Percentiles rank a stretch among this genome's conserved stretches.
These are phyloP conservation scores for Monascus ruber DNA, from an alignment of 2,329 filamentous ascomycete genomes.

Conservation along the genomic window DNA sequence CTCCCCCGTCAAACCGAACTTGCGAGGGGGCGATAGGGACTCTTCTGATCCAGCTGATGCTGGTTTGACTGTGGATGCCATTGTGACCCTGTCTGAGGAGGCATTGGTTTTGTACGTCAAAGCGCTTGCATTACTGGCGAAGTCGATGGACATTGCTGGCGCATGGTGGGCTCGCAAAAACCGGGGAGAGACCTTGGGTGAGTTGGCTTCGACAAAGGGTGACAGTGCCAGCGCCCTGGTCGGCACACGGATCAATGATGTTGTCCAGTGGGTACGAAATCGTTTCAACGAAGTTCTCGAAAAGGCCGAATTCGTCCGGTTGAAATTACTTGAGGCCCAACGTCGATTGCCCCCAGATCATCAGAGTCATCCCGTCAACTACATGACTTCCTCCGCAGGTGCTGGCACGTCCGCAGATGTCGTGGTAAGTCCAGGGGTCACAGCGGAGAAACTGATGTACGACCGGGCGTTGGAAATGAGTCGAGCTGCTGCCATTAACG, in stretches of 20 bases:
- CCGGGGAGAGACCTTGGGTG: conserved; percentile 46
- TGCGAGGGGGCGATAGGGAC: conserved; percentile 18
- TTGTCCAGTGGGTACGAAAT: conserved; percentile 87
- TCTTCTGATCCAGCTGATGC: conserved; percentile 52
- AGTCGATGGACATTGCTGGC: conserved; percentile 90
- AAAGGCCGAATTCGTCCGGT: conserved; percentile 87
- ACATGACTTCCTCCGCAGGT: conserved; percentile 46
- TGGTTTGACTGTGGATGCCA: conserved; percentile 72
- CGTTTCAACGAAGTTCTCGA: conserved; percentile 96
- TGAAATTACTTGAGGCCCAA: conserved; percentile 79
- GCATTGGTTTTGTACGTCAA: conserved; percentile 95
- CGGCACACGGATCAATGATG: conserved; percentile 69
- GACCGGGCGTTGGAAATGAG: conserved; percentile 97
- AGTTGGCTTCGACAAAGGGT: conserved; percentile 31
- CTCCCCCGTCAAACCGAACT: conserved; percentile 14
- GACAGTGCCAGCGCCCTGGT: conserved; percentile 41
- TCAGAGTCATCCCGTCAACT: conserved; percentile 72
- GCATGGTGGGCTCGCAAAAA: conserved; percentile 80
- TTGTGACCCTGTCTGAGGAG: conserved; percentile 82
- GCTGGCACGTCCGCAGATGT: conserved; percentile 63
- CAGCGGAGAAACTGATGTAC: conserved; percentile 95
- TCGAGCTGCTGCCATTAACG: conserved; percentile 82
- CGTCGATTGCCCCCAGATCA: conserved; percentile 73
- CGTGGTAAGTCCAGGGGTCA: conserved; percentile 74
- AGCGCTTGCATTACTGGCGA: conserved; percentile 75